These are phyloP conservation scores for Steccherinum ochraceum DNA, from an alignment of 768 basidiomycete species.

Conservation along the genomic window DNA sequence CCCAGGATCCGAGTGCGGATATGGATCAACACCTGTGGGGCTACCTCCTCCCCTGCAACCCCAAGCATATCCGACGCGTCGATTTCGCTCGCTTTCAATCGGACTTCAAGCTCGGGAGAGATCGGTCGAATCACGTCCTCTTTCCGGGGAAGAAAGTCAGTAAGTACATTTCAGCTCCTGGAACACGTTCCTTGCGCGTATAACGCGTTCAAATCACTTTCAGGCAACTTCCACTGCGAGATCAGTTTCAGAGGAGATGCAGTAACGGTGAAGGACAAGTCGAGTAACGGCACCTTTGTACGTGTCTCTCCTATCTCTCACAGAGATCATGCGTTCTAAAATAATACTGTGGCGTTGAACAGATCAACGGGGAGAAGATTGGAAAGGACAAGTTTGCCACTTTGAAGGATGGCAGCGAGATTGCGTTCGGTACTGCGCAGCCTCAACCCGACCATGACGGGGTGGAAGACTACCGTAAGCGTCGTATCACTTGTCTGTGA, in stretches of 20 bases:
- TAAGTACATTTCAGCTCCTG: slow-evolving; percentile 29
- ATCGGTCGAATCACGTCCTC: slow-evolving; percentile 41
- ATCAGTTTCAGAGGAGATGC: slow-evolving; percentile 55
- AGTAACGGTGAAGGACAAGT: slow-evolving; percentile 48
- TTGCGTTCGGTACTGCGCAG: slow-evolving; percentile 68
- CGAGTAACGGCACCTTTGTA: slow-evolving; percentile 73
- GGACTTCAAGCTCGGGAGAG: slow-evolving; percentile 50
- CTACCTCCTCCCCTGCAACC: slow-evolving; percentile 59
- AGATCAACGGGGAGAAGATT: slow-evolving; percentile 69
- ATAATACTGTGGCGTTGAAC: not conserved
- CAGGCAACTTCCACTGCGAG: slow-evolving; percentile 50
- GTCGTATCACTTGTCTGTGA: not conserved
- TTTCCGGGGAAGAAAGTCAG: slow-evolving; percentile 71
- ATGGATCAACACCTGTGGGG: slow-evolving; percentile 52
- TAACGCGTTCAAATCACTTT: slow-evolving; percentile 22
- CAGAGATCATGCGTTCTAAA: not conserved
- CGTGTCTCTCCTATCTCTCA: slow-evolving; percentile 16
- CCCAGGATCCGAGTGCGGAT: slow-evolving; percentile 9
- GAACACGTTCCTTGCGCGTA: not conserved
- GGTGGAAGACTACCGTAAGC: slow-evolving; percentile 72
- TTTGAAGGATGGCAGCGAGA: slow-evolving; percentile 75
- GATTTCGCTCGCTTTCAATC: slow-evolving; percentile 54
- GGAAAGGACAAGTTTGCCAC: slow-evolving; percentile 48
- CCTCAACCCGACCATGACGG: slow-evolving; percentile 35
- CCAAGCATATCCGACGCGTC: slow-evolving; percentile 39